Evolutionary conservation across 495 filamentous ascomycete species (phyloP).

Genomic region (Penicillium bovifimosum): DNA sequence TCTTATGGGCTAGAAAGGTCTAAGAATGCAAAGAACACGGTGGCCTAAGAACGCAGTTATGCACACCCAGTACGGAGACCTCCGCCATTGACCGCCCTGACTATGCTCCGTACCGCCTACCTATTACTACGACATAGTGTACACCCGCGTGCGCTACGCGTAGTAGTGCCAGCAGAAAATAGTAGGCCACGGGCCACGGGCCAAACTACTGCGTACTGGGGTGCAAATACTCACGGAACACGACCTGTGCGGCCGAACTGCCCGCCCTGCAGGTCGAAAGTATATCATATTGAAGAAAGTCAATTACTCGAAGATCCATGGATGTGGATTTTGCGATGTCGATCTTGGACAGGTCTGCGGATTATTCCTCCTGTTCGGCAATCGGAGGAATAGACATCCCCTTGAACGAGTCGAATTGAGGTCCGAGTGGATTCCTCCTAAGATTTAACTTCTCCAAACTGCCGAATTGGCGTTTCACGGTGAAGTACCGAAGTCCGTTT

Average conservation of each 20-base stretch:
- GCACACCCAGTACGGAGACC: too few relatives aligned
- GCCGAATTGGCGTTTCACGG: slow-evolving; percentile 8
- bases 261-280: too few relatives aligned
- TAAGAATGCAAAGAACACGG: neutral
- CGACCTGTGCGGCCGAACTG: too few relatives aligned
- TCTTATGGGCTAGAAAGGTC: neutral
- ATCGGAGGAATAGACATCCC: slow-evolving; percentile 26
- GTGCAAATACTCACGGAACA: too few relatives aligned
- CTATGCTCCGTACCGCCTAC: too few relatives aligned
- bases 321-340: neutral
- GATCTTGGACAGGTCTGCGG: neutral
- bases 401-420: neutral
- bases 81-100: too few relatives aligned
- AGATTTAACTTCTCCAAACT: slow-evolving; percentile 3
- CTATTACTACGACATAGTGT: too few relatives aligned
- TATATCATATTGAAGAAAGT: neutral
- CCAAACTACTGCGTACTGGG: too few relatives aligned
- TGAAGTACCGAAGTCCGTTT: slow-evolving; percentile 8
- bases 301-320: neutral
- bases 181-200: too few relatives aligned
- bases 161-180: too few relatives aligned
- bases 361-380: slow-evolving; percentile 17
- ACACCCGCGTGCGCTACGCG: too few relatives aligned
- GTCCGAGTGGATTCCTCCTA: neutral
- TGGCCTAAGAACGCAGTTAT: too few relatives aligned